Evolutionary conservation across 2,329 filamentous ascomycete genomes (phyloP).

Genomic region (Fusarium scirpi): DNA sequence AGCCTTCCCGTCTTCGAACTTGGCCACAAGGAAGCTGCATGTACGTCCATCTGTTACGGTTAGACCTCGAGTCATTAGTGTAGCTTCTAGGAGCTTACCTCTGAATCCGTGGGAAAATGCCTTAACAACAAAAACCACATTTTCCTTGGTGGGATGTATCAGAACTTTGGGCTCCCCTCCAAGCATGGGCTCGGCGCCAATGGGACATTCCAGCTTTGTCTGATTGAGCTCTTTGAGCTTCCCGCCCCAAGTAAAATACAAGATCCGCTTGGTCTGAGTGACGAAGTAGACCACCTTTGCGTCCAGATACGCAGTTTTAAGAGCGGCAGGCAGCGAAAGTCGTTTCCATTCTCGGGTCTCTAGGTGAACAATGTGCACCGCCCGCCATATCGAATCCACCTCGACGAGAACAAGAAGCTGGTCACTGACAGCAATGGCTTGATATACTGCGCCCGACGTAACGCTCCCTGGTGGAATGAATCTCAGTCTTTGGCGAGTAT

Average conservation of each 20-base stretch:
- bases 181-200: background rate
- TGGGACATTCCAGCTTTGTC: background rate
- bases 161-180: constrained; percentile 38
- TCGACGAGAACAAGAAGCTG: constrained; percentile 35
- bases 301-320: constrained; percentile 32
- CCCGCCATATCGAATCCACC: background rate
- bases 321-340: constrained; percentile 36
- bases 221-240: constrained; percentile 33
- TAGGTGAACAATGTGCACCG: constrained; percentile 38
- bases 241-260: constrained; percentile 42
- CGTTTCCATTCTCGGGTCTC: constrained; percentile 28
- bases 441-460: constrained; percentile 31
- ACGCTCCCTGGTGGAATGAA: constrained; percentile 34
- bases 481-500: constrained; percentile 29
- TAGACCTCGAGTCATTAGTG: background rate
- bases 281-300: constrained; percentile 38
- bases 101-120: background rate
- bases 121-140: constrained; percentile 37
- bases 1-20: constrained; percentile 19
- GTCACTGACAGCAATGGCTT: constrained; percentile 40
- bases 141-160: constrained; percentile 35
- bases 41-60: constrained; percentile 5
- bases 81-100: constrained; percentile 2
- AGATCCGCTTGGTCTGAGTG: constrained; percentile 34
- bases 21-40: constrained; percentile 19